A percentile compares a stretch with the other conserved stretches of the same genome.
Conservation (phyloP, 805 yeast species). For the Saccharomyces cerevisiae region DNA sequence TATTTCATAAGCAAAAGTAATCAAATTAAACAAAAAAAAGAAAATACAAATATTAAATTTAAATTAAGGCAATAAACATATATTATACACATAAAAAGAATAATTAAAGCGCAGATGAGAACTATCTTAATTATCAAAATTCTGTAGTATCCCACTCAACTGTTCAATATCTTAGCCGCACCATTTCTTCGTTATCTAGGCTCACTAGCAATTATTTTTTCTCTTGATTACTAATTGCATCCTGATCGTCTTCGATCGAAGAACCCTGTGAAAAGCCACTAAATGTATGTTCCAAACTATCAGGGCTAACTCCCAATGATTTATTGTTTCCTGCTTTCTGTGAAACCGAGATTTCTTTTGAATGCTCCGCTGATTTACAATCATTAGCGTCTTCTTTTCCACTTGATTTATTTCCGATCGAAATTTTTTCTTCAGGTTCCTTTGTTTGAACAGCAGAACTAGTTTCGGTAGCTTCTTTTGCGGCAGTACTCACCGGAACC, state of each 20-base stretch:
- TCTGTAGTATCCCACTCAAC: neutral
- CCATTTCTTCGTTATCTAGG: neutral
- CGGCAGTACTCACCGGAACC: slow-evolving; percentile 1
- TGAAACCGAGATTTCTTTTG: neutral
- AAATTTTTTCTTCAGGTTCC: neutral
- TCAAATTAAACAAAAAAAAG: neutral
- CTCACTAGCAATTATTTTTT: neutral
- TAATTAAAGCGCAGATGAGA: neutral
- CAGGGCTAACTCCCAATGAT: neutral
- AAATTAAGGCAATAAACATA: neutral
- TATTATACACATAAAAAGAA: neutral
- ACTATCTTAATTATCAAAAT: neutral
- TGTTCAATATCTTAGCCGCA: neutral
- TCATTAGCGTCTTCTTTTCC: neutral
- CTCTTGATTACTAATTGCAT: neutral
- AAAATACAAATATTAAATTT: neutral
- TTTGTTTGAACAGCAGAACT: neutral
- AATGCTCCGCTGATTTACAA: neutral
- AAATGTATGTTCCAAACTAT: slow-evolving; percentile 9
- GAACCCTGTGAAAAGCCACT: slow-evolving; percentile 14
- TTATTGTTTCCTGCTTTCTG: neutral
- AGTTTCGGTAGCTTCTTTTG: neutral
- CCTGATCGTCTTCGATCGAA: slow-evolving; percentile 2
- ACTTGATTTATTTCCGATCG: neutral
- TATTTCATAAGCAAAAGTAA: neutral